Base-by-base conservation (phyloP, 441 rosid species). In the California macrophylla region DNA sequence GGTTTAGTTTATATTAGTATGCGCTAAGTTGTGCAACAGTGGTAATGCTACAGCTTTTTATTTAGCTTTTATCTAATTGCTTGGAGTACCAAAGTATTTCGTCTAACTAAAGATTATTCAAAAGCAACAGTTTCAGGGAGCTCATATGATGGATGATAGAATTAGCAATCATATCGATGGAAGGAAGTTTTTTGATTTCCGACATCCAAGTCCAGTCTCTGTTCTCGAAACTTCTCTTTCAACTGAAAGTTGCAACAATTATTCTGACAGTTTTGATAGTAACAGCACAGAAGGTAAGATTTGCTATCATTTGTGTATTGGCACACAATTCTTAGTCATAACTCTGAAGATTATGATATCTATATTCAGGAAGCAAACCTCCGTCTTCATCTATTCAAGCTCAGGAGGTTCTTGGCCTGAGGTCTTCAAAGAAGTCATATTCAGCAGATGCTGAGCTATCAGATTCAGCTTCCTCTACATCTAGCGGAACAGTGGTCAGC, bases 151-250 rank as follows among this genome's bases (percentile, higher is more conserved):
- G 76, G 84, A 82, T 28, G 85, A 77, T 60, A 81, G 77, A 69
- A 77, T 76, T 75, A 68, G 76, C 72, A 77, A 79, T 69, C 69
- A 64, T 29, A 29, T 64, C 24, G 82, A 85, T 68, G 74, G 82
- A 15, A 77, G 69, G 68, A 68, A 78, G 45, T 66, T 72, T 28
- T 58, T 75, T 34, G 83, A 82, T 60, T 64, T 70, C 18, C 82
- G 85, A 50, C 84, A 84, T 75, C 89, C 91, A 24, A 87, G 93
- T 79, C 96, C 96, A 0, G 79, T 85, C 66, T 89, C 96, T 66
- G 80, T 83, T 66, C 91, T 89, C 29, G 96, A 86, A 65, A 74
- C 77, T 30, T 78, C 85, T 54, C 83, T 84, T 47, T 86, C 89
- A 28, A 81, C 81, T 25, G 96, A 85, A 79, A 87, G 93, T 75